A percentile compares a stretch with the other conserved stretches of the same genome.
Conservation (phyloP, 2,329 filamentous ascomycete species). For the Phymatotrichopsis omnivora region DNA sequence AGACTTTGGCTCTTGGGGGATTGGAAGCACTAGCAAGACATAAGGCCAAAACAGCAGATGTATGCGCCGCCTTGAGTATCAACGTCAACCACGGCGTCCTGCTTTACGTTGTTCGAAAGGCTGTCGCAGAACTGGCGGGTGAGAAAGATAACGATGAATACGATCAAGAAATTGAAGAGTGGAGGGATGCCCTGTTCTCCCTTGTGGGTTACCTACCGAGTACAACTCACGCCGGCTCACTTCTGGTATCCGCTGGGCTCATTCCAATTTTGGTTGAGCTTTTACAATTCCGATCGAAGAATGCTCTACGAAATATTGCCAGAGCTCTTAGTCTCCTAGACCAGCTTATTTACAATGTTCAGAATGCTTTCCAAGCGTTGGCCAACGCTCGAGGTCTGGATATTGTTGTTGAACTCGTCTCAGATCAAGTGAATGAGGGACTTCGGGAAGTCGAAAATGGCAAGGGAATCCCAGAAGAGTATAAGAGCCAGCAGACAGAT, state of each 20-base stretch:
- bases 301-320: slow-evolving; percentile 73
- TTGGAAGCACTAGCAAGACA: slow-evolving; percentile 79
- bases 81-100: slow-evolving; percentile 95
- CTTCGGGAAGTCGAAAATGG: slow-evolving; percentile 55
- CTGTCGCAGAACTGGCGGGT: slow-evolving; percentile 66
- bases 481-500: slow-evolving; percentile 74
- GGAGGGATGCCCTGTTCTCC: slow-evolving; percentile 84
- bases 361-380: slow-evolving; percentile 73
- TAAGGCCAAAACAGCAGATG: slow-evolving; percentile 64
- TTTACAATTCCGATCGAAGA: slow-evolving; percentile 67
- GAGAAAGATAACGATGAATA: slow-evolving; percentile 48
- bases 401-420: slow-evolving; percentile 76
- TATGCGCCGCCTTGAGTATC: slow-evolving; percentile 82
- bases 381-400: slow-evolving; percentile 77
- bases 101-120: slow-evolving; percentile 84
- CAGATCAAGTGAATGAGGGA: slow-evolving; percentile 64
- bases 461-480: slow-evolving; percentile 60
- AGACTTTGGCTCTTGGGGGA: slow-evolving; percentile 69
- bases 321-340: slow-evolving; percentile 82
- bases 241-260: slow-evolving; percentile 79
- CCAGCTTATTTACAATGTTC: slow-evolving; percentile 72
- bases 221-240: slow-evolving; percentile 62
- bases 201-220: slow-evolving; percentile 71
- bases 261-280: slow-evolving; percentile 86
- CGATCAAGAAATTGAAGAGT: slow-evolving; percentile 65